Evolutionary conservation across 1,284 basidiomycete genomes (phyloP).

Genomic region (Trichosporon sp.): DNA sequence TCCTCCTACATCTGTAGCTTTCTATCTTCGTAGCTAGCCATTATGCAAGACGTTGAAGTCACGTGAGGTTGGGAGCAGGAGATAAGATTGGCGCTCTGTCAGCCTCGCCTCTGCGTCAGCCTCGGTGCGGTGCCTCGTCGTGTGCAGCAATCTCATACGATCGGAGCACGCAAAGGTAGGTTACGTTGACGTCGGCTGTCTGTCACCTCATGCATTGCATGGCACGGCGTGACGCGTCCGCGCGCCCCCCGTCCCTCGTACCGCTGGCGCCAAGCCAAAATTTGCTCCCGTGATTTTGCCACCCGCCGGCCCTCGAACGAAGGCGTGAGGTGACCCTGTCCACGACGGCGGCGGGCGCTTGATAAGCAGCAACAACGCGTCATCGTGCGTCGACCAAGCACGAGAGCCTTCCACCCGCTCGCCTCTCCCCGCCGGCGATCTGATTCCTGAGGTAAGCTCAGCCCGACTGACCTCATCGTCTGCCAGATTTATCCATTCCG

Average conservation of each 20-base stretch:
- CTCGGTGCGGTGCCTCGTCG: neutral
- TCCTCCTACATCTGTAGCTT: neutral
- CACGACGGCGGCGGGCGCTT: neutral
- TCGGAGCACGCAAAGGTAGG: neutral
- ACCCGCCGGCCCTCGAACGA: neutral
- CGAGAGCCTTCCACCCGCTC: neutral
- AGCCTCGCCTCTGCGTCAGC: neutral
- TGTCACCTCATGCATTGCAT: neutral
- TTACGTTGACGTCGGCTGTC: neutral
- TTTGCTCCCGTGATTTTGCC: neutral
- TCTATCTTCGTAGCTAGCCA: neutral
- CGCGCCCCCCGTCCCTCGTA: neutral
- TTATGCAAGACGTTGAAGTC: neutral
- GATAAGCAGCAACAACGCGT: slow-evolving; percentile 6
- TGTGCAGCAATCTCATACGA: neutral
- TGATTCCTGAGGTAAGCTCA: too few species aligned
- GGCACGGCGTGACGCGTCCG: neutral
- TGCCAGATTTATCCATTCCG: neutral
- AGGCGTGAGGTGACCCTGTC: neutral
- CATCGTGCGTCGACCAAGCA: neutral
- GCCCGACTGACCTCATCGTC: neutral
- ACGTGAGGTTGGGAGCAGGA: neutral
- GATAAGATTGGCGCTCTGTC: neutral
- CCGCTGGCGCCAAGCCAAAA: neutral
- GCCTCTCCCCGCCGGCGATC: neutral